Percentiles rank a stretch among this genome's conserved stretches.
Conservation (phyloP, 2,329 filamentous ascomycete genomes). For the Neonectria ditissima region DNA sequence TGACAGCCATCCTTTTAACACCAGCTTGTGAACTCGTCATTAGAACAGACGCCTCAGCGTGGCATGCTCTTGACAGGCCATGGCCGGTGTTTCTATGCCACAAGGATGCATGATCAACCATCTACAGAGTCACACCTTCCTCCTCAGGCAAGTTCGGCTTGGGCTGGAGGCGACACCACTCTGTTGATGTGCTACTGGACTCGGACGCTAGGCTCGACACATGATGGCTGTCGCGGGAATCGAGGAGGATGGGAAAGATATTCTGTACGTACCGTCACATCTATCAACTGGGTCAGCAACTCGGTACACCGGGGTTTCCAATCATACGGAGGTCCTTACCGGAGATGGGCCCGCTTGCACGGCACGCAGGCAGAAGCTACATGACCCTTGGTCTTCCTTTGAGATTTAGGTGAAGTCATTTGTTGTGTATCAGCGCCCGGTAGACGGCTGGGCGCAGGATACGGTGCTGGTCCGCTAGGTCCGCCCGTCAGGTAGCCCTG, state of each 20-base stretch:
- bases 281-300: slow-evolving; percentile 50
- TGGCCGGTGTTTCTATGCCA: not conserved
- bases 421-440: slow-evolving; percentile 58
- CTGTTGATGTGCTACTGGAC: not conserved
- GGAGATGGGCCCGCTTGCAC: slow-evolving; percentile 85
- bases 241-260: slow-evolving; percentile 18
- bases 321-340: slow-evolving; percentile 56
- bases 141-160: not conserved
- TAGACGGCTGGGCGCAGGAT: slow-evolving; percentile 47
- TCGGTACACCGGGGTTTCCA: not conserved
- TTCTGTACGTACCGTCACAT: slow-evolving; percentile 71
- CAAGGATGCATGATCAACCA: not conserved
- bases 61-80: not conserved
- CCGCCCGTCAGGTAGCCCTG: slow-evolving; percentile 39
- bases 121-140: no score
- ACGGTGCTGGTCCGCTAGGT: slow-evolving; percentile 35
- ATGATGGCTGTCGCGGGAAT: not conserved
- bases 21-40: not conserved
- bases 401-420: slow-evolving; percentile 69
- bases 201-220: not conserved
- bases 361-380: slow-evolving; percentile 88
- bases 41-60: not conserved
- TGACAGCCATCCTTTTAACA: no score
- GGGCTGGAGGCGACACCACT: not conserved
- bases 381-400: slow-evolving; percentile 81